Evolutionary conservation across 129 eudicot genomes (phyloP), one percentile per base, ranked within the genome.

Genomic region (Gnaphalium uliginosum): DNA sequence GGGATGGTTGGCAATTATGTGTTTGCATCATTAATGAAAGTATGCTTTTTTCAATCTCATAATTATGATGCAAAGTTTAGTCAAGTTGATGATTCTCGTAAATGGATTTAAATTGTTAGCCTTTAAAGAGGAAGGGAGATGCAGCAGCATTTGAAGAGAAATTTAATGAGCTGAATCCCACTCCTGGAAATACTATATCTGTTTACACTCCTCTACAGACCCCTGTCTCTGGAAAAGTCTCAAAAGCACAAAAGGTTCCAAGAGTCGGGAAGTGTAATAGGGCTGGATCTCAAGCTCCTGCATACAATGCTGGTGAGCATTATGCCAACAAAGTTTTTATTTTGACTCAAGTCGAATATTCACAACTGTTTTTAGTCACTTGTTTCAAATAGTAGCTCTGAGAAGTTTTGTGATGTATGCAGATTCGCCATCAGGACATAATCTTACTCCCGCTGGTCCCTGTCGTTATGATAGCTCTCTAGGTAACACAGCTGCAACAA

Each of bases 401-500:
- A 69, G 26, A 29, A 33, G 46, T 60, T 0, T 46, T 63, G 63
- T 69, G 68, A 48, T 13, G 43, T 59, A 21, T 86, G 85, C 88
- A 95, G 99, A 92, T 80, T 95, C 97, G 79, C 97, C 96, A 60
- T 84, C 92, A 21, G 97, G 85, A 83, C 74, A 86, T 83, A 87
- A 78, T 86, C 96, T 91, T 69, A 94, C 97, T 69, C 94, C 96
- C 2, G 89, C 77, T 81, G 97, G 99, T 74, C 85, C 96, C 21
- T 95, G 99, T 83, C 99, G 99, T 48, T 95, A 95, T 83, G 99
- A 95, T 86, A 95, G 97, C 89, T 95, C 99, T 61, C 78, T 95
- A 75, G 97, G 98, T 90, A 87, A 33, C 62, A 39, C 51, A 18
- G 10, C 30, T 63, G 10, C 25, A 18, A 64, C 68, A 27, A 6